A percentile compares a stretch with the other conserved stretches of the same genome.
Evolutionary conservation across 371 early-diverging fungal species (phyloP).

Genomic region (Mycotypha africana): DNA sequence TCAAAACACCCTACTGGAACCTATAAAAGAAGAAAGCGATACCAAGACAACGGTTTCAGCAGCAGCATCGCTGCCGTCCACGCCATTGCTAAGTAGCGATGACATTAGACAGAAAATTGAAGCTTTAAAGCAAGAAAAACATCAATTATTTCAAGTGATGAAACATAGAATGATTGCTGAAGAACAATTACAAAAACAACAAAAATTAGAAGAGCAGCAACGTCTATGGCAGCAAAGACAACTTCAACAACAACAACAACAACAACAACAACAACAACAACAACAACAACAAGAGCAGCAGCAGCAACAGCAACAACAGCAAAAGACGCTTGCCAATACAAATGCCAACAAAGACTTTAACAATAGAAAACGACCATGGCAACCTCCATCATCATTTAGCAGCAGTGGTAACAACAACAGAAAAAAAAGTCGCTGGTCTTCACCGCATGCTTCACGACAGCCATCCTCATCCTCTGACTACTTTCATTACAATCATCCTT

Average conservation of each 20-base stretch:
- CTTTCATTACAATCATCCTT: too few relatives aligned
- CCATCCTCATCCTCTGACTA: too few relatives aligned
- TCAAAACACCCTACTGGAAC: too few relatives aligned
- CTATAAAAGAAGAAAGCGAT: not conserved
- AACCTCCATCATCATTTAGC: too few relatives aligned
- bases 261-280: not conserved
- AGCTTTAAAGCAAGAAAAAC: conserved; percentile 20
- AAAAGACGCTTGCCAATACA: too few relatives aligned
- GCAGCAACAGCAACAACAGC: too few relatives aligned
- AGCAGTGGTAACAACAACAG: too few relatives aligned
- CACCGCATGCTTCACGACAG: conserved; percentile 1
- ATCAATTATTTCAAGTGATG: conserved; percentile 18
- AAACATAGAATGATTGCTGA: conserved; percentile 16
- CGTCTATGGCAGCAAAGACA: too few relatives aligned
- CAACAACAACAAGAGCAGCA: conserved; percentile 1
- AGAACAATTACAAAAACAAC: conserved; percentile 8
- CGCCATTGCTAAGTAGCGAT: not conserved
- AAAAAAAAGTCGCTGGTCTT: too few relatives aligned
- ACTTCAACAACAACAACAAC: not conserved
- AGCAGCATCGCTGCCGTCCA: too few relatives aligned
- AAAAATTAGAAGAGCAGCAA: not conserved
- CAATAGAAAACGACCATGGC: too few relatives aligned
- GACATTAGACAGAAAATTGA: conserved; percentile 14
- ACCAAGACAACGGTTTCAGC: not conserved
- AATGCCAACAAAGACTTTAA: too few relatives aligned